phyloP scores from a whole-genome alignment of 2,329 filamentous ascomycete species.

The Ceratocystiopsis sp. region DNA sequence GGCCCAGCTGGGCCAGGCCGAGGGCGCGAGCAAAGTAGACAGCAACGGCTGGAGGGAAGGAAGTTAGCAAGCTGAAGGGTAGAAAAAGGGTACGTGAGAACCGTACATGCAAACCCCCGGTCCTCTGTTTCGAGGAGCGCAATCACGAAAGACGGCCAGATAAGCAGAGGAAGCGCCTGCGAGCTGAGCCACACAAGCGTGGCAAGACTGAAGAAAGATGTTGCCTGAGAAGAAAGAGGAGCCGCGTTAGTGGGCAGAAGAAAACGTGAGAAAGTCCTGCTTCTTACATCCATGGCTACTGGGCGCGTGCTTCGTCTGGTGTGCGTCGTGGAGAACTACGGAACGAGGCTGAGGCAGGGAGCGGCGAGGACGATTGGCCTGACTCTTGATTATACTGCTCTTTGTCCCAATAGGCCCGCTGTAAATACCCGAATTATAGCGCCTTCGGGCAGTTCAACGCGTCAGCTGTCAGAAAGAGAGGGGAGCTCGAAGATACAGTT shows the following conservation, averaged over 20 bases:
- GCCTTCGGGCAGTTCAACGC: too few species aligned
- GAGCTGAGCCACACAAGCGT: constrained; percentile 33
- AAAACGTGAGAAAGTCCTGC: not conserved
- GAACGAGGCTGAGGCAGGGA: too few species aligned
- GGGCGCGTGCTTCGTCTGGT: too few species aligned
- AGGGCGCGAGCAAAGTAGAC: constrained; percentile 55
- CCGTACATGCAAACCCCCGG: not conserved
- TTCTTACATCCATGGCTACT: constrained; percentile 2
- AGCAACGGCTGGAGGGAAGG: constrained; percentile 35
- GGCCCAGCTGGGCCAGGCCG: constrained; percentile 47
- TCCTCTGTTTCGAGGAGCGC: constrained; percentile 20
- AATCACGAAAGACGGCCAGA: constrained; percentile 30
- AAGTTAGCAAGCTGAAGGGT: not conserved
- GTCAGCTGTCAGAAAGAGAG: too few species aligned
- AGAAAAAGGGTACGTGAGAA: not conserved
- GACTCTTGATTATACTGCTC: too few species aligned
- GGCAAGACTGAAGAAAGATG: constrained; percentile 32
- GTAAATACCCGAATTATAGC: too few species aligned
- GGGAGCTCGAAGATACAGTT: too few species aligned
- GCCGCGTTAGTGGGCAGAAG: too few species aligned
- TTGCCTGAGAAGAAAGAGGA: constrained; percentile 19
- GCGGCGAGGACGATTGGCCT: too few species aligned
- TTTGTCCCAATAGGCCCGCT: too few species aligned
- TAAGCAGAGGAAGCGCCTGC: constrained; percentile 29
- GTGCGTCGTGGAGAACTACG: not conserved